Percentiles rank a stretch among this genome's conserved stretches.
Conservation (phyloP, 73 alveolate genomes). For the Paramecium caudatum region DNA sequence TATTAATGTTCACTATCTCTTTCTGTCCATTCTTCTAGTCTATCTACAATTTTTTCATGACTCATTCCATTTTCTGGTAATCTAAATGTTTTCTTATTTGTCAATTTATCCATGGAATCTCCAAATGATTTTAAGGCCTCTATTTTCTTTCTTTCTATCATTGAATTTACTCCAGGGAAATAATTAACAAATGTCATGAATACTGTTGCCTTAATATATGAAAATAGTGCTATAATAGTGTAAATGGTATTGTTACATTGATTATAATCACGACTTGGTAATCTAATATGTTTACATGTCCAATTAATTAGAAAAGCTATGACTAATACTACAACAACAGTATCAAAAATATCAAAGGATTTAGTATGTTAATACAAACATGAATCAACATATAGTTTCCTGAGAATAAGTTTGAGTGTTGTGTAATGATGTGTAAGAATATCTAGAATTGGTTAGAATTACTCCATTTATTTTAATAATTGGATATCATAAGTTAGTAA, state of each 20-base stretch:
- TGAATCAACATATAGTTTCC: no score
- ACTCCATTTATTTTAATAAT: no score
- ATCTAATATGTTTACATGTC: constrained; percentile 23
- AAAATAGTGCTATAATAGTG: neutral
- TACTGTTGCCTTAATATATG: constrained; percentile 4
- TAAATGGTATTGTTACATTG: neutral
- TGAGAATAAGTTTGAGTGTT: no score
- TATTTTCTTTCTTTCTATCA: neutral
- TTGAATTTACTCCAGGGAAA: neutral
- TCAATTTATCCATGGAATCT: neutral
- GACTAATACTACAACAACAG: neutral
- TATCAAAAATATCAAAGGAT: constrained; percentile 26
- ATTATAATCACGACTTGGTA: constrained; percentile 43
- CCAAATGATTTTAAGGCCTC: neutral
- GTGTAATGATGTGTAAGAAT: no score
- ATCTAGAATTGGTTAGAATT: constrained; percentile 18
- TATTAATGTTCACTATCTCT: constrained; percentile 62
- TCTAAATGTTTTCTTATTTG: constrained; percentile 12
- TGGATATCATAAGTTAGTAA: no score
- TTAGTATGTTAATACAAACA: neutral
- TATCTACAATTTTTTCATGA: constrained; percentile 10
- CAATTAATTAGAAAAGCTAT: neutral
- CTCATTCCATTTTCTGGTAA: constrained; percentile 40
- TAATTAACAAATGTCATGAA: neutral
- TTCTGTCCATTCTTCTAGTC: constrained; percentile 68